Conservation (phyloP, 768 basidiomycete species). For the Tricholoma sp. region DNA sequence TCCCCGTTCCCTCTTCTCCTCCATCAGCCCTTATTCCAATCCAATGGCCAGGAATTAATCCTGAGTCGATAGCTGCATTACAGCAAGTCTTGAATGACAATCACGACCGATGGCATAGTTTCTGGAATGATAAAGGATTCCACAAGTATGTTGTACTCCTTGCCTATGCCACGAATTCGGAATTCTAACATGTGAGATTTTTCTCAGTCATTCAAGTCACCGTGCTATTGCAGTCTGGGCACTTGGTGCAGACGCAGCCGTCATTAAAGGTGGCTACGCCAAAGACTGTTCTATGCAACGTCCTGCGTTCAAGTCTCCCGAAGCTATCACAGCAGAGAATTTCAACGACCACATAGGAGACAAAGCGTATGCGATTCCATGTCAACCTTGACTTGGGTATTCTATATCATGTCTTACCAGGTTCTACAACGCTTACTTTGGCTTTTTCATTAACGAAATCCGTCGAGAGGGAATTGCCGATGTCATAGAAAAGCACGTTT, state of each 20-base stretch:
- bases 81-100: slow-evolving; percentile 42
- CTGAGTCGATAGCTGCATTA: slow-evolving; percentile 28
- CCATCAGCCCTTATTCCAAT: slow-evolving; percentile 23
- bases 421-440: slow-evolving; percentile 48
- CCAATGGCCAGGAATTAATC: slow-evolving; percentile 29
- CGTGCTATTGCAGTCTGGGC: slow-evolving; percentile 25
- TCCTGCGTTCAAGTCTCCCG: slow-evolving; percentile 37
- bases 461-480: slow-evolving; percentile 34
- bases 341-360: slow-evolving; percentile 55
- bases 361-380: slow-evolving; percentile 33
- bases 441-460: slow-evolving; percentile 41
- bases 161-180: neutral
- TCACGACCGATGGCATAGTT: slow-evolving; percentile 42
- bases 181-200: neutral
- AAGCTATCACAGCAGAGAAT: slow-evolving; percentile 38
- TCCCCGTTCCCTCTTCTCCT: slow-evolving; percentile 27
- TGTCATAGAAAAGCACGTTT: slow-evolving; percentile 51
- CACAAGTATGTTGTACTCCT: slow-evolving; percentile 41
- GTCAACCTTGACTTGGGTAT: neutral
- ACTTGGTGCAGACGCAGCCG: slow-evolving; percentile 21
- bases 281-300: slow-evolving; percentile 29
- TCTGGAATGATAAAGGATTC: slow-evolving; percentile 43
- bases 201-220: slow-evolving; percentile 20
- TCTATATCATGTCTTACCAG: slow-evolving; percentile 22
- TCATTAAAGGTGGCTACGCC: slow-evolving; percentile 34